Percentiles rank a stretch among this genome's conserved stretches.
Evolutionary conservation across 805 yeast species (phyloP).

Genomic region (Pichia thaimueangensis): DNA sequence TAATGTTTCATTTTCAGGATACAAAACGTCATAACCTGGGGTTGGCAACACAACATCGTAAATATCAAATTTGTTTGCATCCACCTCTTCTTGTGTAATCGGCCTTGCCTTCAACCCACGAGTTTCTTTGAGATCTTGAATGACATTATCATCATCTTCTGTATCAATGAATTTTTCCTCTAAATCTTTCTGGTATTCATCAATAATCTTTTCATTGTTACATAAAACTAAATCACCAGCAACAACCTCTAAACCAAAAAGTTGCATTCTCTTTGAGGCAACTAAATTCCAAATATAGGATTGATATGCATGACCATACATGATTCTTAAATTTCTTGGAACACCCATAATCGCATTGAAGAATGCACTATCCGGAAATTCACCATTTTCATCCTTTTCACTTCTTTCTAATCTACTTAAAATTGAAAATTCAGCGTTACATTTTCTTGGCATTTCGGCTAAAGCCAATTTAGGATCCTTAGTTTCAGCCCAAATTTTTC

Average conservation of each 20-base stretch:
- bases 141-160: conserved; percentile 46
- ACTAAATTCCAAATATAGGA: conserved; percentile 91
- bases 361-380: conserved; percentile 48
- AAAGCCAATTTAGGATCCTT: conserved; percentile 60
- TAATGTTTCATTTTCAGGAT: conserved; percentile 65
- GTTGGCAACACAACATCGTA: conserved; percentile 90
- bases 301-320: conserved; percentile 98
- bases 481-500: conserved; percentile 75
- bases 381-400: conserved; percentile 39
- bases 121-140: conserved; percentile 62
- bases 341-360: conserved; percentile 79
- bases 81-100: conserved; percentile 68
- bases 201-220: conserved; percentile 26
- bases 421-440: conserved; percentile 77
- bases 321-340: conserved; percentile 85
- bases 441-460: conserved; percentile 76
- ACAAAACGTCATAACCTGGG: conserved; percentile 89
- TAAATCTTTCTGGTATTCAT: conserved; percentile 7
- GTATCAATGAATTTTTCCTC: conserved; percentile 10
- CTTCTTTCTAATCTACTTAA: conserved; percentile 54
- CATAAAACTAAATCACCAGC: conserved; percentile 74
- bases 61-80: conserved; percentile 50
- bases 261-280: conserved; percentile 66
- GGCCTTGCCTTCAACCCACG: conserved; percentile 62
- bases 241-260: conserved; percentile 63